These are phyloP conservation scores for Actinomortierella wolfii DNA, from an alignment of 371 early-diverging fungal species.

Conservation along the genomic window DNA sequence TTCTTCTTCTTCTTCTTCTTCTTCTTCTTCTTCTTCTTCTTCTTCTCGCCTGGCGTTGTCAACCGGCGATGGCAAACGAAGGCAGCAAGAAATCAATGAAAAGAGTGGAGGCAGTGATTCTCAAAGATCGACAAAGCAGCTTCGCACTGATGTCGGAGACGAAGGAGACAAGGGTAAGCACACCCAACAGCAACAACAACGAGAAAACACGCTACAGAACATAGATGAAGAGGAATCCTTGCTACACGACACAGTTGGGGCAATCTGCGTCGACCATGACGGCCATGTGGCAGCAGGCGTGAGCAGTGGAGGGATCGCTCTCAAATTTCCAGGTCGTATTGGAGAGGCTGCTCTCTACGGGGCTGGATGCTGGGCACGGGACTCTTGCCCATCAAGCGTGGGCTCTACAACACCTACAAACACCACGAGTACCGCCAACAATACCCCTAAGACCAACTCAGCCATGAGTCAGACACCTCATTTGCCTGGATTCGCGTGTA, in stretches of 20 bases:
- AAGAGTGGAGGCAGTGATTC: too few species aligned
- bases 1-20: too few species aligned
- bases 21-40: too few species aligned
- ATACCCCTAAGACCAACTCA: too few species aligned
- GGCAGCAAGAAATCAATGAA: too few species aligned
- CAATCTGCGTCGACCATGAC: constrained; percentile 70
- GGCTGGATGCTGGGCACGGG: constrained; percentile 75
- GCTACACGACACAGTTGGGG: constrained; percentile 87
- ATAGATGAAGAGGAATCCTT: constrained; percentile 9
- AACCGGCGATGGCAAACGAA: too few species aligned
- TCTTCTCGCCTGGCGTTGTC: too few species aligned
- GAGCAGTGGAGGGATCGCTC: constrained; percentile 86
- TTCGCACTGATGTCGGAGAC: background rate
- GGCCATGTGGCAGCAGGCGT: constrained; percentile 81
- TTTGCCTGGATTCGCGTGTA: constrained; percentile 63
- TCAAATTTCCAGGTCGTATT: constrained; percentile 82
- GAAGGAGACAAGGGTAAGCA: background rate
- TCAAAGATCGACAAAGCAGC: too few species aligned
- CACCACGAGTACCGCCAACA: too few species aligned
- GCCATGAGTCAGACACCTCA: constrained; percentile 6
- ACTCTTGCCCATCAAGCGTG: too few species aligned
- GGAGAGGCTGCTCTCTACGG: constrained; percentile 87
- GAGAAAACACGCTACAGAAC: background rate
- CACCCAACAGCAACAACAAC: background rate
- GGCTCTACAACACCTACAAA: too few species aligned